Evolutionary conservation across 1,284 basidiomycete species (phyloP).

Genomic region (Cystobasidiaceae sp.): DNA sequence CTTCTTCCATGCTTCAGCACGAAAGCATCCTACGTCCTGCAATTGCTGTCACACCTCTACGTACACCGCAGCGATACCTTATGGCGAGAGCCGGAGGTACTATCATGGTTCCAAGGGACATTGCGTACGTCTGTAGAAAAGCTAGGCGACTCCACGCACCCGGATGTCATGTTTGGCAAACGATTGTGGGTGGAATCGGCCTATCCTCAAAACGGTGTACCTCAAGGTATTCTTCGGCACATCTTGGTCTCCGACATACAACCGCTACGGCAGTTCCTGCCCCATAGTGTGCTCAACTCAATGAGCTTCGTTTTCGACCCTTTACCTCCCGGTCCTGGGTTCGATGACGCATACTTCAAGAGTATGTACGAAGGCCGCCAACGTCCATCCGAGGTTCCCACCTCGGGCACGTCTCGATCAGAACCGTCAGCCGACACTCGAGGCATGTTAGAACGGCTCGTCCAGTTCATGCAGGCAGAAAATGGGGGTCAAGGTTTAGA

Average conservation of each 20-base stretch:
- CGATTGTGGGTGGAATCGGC: slow-evolving; percentile 30
- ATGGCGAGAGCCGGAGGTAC: slow-evolving; percentile 69
- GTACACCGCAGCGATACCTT: slow-evolving; percentile 65
- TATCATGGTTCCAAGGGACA: slow-evolving; percentile 59
- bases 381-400: background rate
- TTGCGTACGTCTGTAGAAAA: slow-evolving; percentile 10
- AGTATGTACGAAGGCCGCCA: slow-evolving; percentile 17
- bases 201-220: slow-evolving; percentile 36
- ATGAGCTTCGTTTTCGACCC: slow-evolving; percentile 22
- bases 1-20: background rate
- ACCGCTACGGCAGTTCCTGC: slow-evolving; percentile 17
- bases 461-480: slow-evolving; percentile 21
- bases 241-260: slow-evolving; percentile 27
- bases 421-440: background rate
- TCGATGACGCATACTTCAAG: slow-evolving; percentile 24
- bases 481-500: slow-evolving; percentile 7
- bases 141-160: slow-evolving; percentile 25
- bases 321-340: slow-evolving; percentile 26
- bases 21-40: slow-evolving; percentile 43
- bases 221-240: slow-evolving; percentile 35
- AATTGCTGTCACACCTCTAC: slow-evolving; percentile 77
- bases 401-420: background rate
- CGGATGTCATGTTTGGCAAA: slow-evolving; percentile 35
- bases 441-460: slow-evolving; percentile 9
- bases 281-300: slow-evolving; percentile 20